Evolutionary conservation across 1,139 yeast species (phyloP), one percentile per base, ranked within the genome.

Genomic region (Magnusiomyces suaveolens): DNA sequence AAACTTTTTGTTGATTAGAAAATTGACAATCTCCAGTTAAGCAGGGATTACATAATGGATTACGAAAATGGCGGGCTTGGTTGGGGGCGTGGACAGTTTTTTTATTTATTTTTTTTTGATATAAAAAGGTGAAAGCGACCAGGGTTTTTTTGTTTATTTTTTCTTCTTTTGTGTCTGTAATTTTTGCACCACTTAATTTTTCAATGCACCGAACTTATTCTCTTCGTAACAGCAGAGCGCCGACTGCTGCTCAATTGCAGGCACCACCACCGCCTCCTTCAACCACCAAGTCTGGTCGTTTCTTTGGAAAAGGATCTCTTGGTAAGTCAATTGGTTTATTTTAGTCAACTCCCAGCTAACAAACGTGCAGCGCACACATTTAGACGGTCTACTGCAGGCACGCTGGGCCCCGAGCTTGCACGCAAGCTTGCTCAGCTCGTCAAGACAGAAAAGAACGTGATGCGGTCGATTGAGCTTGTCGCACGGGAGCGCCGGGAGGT

Each of bases 161-260:
- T 21, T 43, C 16, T 43, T 43, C 21, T 43, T 16, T 6, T 18
- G n/a, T 43, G n/a, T 43, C 3, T 21, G 10, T 21, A 43, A 10
- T 18, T 29, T 29, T 29, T 29, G 12, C 12, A 29, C 12, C 36
- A n/a, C n/a, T n/a, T n/a, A 29, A 48, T 3, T 16, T 36, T 24
- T 76, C 58, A 63, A 92, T 92, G 98, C 97, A 92, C 80, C 86
- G 97, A 84, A 90, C 97, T 52, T 92, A 92, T 73, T 92, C 97
- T 46, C 80, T 92, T 75, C 88, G 98, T 82, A 83, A 89, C 63
- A 74, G 85, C 56, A 87, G 95, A 73, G 97, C 97, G 49, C 97
- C 97, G 59, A 89, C 97, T 57, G 97, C 97, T 58, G 80, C 96
- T 63, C 96, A 92, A 75, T 74, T 90, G 73, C 94, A 87, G 71